Evolutionary conservation across 2,329 filamentous ascomycete genomes (phyloP), one percentile per base, ranked within the genome.

Genomic region (Magnaporthales sp.): DNA sequence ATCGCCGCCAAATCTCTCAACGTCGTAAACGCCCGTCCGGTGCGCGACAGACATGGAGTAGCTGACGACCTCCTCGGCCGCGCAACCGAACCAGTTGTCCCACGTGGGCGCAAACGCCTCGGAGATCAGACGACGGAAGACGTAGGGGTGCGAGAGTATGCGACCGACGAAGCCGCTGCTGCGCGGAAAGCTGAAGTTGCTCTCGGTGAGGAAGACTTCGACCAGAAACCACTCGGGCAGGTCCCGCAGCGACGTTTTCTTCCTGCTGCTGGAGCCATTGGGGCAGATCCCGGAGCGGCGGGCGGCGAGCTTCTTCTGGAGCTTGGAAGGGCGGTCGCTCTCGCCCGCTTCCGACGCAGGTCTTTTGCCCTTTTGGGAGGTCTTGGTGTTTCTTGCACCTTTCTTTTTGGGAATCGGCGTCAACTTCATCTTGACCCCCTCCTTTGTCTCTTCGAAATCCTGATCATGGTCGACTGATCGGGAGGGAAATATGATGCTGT

Each of bases 171-270:
- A 73, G 11, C 73, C 79, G 65, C 78, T 81, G 63, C 79, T 76
- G 5, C 75, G 77, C 0, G 83, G 78, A 0, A 87, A 75, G 64
- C 80, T 77, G 62, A 83, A 68, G 69, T 84, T 86, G 68, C 75
- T 72, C 63, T 83, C 85, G 65, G 81, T 74, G 69, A 83, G 73
- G 66, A 86, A 80, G 63, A 87, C 84, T 32, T 69, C 76, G 71
- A 86, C 83, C 13, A 87, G 77, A 27, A 87, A 75, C 72, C 87
- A 85, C 7, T 80, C 72, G 0, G 85, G 85, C 9, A 87, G 74
- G 68, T 73, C 75, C 60, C 80, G 71, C 2, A 77, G 63, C 27
- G 72, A 69, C 1, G 74, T 72, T 15, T 70, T 70, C 65, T 66
- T 72, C 56, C 66, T 65, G 11, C 62, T 22, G 8, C 61, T 26